A percentile compares a stretch with the other conserved stretches of the same genome.
These are phyloP conservation scores for Penicillium longicatenatum DNA, from an alignment of 495 filamentous ascomycete genomes.

Conservation along the genomic window DNA sequence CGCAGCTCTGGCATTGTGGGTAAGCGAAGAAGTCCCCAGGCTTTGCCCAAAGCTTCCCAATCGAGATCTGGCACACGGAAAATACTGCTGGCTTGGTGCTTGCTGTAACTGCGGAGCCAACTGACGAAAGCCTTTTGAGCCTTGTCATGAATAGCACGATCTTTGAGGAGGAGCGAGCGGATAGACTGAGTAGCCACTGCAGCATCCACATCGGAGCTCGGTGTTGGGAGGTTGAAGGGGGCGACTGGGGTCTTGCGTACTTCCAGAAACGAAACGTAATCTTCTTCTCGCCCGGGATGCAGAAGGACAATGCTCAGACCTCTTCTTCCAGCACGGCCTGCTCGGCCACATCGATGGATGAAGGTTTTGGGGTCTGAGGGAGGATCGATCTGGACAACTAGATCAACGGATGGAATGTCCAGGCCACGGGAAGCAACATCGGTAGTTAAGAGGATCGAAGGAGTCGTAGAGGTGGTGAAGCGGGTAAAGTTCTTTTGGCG, in stretches of 20 bases:
- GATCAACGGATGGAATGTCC: constrained; percentile 92
- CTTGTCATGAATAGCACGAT: constrained; percentile 86
- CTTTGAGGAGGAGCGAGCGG: constrained; percentile 61
- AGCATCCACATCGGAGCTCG: constrained; percentile 58
- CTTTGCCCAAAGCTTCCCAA: constrained; percentile 78
- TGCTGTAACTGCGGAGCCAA: constrained; percentile 87
- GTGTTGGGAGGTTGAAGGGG: constrained; percentile 55
- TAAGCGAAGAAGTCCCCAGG: constrained; percentile 81
- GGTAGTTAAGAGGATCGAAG: constrained; percentile 82
- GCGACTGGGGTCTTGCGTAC: constrained; percentile 86
- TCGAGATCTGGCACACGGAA: constrained; percentile 81
- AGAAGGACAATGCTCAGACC: constrained; percentile 86
- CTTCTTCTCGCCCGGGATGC: constrained; percentile 79
- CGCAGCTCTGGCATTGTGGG: constrained; percentile 94
- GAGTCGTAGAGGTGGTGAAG: constrained; percentile 66
- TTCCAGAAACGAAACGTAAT: constrained; percentile 85
- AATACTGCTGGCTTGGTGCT: constrained; percentile 87
- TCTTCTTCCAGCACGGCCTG: constrained; percentile 83
- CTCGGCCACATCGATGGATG: constrained; percentile 91
- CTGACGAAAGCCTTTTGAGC: constrained; percentile 88
- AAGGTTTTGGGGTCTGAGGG: constrained; percentile 93
- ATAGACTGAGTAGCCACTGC: constrained; percentile 53
- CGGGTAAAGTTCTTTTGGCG: constrained; percentile 78
- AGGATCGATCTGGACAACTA: constrained; percentile 90
- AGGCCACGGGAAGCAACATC: constrained; percentile 85